Conservation (phyloP, 352 stramenopile genomes). For the Phytophthora macrochlamydospora region DNA sequence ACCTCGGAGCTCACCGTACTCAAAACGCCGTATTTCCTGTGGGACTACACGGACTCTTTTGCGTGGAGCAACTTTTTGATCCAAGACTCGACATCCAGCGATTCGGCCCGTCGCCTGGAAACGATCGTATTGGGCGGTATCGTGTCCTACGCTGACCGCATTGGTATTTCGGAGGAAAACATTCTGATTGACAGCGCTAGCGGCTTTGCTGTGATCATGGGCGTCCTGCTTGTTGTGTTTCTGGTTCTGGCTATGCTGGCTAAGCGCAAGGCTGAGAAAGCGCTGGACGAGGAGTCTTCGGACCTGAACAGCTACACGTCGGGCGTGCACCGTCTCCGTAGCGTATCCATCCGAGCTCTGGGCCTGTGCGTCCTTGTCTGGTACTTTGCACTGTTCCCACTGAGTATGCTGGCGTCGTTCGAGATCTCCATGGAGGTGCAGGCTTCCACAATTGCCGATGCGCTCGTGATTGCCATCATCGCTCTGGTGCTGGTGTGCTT, state of each 20-base stretch:
- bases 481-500: slow-evolving; percentile 53
- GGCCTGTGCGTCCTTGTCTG: slow-evolving; percentile 67
- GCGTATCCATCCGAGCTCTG: slow-evolving; percentile 61
- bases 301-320: slow-evolving; percentile 42
- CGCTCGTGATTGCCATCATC: slow-evolving; percentile 47
- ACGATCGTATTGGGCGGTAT: slow-evolving; percentile 61
- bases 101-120: slow-evolving; percentile 46
- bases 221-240: slow-evolving; percentile 53
- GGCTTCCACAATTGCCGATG: slow-evolving; percentile 24
- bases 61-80: slow-evolving; percentile 75
- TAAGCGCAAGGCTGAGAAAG: slow-evolving; percentile 57
- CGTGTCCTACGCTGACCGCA: slow-evolving; percentile 62
- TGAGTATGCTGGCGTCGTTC: slow-evolving; percentile 67
- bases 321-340: slow-evolving; percentile 57
- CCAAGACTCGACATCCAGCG: slow-evolving; percentile 19
- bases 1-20: slow-evolving; percentile 64
- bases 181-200: slow-evolving; percentile 43
- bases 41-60: slow-evolving; percentile 75
- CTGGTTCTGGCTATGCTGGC: slow-evolving; percentile 52
- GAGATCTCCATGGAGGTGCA: slow-evolving; percentile 76
- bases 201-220: slow-evolving; percentile 55
- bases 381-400: slow-evolving; percentile 64
- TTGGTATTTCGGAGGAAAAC: slow-evolving; percentile 52
- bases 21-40: slow-evolving; percentile 71
- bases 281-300: slow-evolving; percentile 37